These are phyloP conservation scores for Celoporthe dispersa DNA, from an alignment of 2,329 filamentous ascomycete species.

Conservation along the genomic window DNA sequence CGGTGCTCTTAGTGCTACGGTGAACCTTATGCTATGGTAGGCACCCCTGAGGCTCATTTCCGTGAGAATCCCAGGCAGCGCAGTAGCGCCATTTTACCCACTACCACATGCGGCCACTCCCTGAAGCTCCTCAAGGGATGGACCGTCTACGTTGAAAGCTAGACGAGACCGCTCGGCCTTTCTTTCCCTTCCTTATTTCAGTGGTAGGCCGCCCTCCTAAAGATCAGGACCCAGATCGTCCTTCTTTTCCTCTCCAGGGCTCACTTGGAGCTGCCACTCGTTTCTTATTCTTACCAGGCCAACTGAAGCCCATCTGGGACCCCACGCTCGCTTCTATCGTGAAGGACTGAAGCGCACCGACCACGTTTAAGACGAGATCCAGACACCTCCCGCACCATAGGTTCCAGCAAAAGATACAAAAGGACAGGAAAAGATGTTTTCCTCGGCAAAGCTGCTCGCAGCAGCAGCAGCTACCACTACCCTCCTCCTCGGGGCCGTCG, in stretches of 20 bases:
- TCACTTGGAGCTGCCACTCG: slow-evolving; percentile 13
- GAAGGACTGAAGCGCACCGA: background rate
- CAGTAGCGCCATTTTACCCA: slow-evolving; percentile 18
- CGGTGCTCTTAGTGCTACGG: background rate
- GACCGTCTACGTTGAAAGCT: background rate
- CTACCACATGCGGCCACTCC: background rate
- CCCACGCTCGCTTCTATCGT: background rate
- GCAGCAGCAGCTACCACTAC: slow-evolving; percentile 6
- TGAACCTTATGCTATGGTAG: background rate
- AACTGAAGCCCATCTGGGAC: background rate
- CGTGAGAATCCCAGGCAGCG: slow-evolving; percentile 5
- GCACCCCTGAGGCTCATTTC: slow-evolving; percentile 28
- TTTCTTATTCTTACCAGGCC: background rate
- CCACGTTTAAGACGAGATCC: background rate
- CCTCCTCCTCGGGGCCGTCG: slow-evolving; percentile 19
- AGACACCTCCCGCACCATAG: background rate
- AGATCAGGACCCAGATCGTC: slow-evolving; percentile 5
- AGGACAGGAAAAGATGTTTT: slow-evolving; percentile 5
- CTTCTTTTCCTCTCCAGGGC: background rate
- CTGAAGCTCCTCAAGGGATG: slow-evolving; percentile 11
- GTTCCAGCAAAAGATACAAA: background rate
- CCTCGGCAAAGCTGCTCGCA: slow-evolving; percentile 21
- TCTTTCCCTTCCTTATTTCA: background rate
- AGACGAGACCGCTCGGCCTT: slow-evolving; percentile 1
- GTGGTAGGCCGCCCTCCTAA: background rate